These are phyloP conservation scores for Vanderwaltozyma tropicalis DNA, from an alignment of 805 yeast genomes.

Conservation along the genomic window DNA sequence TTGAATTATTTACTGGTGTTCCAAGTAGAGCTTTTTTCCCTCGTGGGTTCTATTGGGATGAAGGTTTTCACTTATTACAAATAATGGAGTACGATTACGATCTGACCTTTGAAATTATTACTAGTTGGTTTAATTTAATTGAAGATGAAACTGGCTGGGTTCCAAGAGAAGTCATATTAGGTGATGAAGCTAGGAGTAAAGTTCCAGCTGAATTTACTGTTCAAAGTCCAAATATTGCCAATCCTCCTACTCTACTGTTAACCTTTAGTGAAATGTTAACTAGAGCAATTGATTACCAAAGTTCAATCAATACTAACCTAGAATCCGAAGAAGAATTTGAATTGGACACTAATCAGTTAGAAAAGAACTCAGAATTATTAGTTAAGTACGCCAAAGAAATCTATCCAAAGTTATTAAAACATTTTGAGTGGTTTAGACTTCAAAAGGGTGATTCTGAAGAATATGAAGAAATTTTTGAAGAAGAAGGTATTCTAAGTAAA, in stretches of 20 bases:
- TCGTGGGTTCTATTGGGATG: conserved; percentile 97
- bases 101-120: conserved; percentile 63
- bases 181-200: conserved; percentile 77
- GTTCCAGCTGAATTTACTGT: conserved; percentile 78
- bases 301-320: conserved; percentile 6
- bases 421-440: conserved; percentile 79
- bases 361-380: conserved; percentile 50
- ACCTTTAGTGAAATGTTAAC: conserved; percentile 50
- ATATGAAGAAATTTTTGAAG: conserved; percentile 37
- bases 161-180: conserved; percentile 89
- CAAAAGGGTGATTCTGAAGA: conserved; percentile 69
- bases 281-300: conserved; percentile 27
- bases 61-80: conserved; percentile 87
- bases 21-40: conserved; percentile 95
- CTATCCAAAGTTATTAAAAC: conserved; percentile 67
- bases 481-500: conserved; percentile 25
- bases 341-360: conserved; percentile 39
- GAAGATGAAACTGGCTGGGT: conserved; percentile 89
- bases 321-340: conserved; percentile 17
- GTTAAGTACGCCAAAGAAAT: conserved; percentile 48
- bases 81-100: conserved; percentile 75
- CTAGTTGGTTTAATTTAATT: conserved; percentile 79
- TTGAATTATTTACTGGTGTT: conserved; percentile 66
- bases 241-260: conserved; percentile 88
- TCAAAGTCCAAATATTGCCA: conserved; percentile 84